Evolutionary conservation across 257 asterid genomes (phyloP), one percentile per base, ranked within the genome.

Genomic region (Orobanche coerulescens): DNA sequence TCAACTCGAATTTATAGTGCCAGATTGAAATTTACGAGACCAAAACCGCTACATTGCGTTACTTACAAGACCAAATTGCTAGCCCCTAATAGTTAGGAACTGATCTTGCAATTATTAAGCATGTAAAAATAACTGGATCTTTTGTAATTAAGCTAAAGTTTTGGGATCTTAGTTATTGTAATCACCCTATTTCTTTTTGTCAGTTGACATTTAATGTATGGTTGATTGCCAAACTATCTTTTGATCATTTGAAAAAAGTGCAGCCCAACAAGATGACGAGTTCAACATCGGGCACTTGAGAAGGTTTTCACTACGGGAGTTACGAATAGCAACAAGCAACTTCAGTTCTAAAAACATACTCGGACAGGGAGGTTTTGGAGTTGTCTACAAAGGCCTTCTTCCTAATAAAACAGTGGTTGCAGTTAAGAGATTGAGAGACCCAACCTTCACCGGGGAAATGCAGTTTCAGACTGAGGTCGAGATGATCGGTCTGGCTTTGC

Each of bases 391-490:
- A 75, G 97, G 96, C 1, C 53, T 64, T 64, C 97, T 90, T 56
- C 83, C 87, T 1, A 87, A 90, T 64, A 76, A 53, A 74, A 82
- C 90, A 8, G 54, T 79, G 49, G 84, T 90, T 64, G 96, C 96
- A 20, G 96, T 90, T 25, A 90, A 90, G 77, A 76, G 96, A 71
- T 40, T 90, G 52, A 76, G 81, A 71, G 97, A 90, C 71, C 94
- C 97, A 1, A 85, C 72, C 75, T 71, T 87, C 77, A 87, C 96
- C 0, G 96, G 95, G 36, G 97, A 90, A 81, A 79, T 83, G 62
- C 97, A 90, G 83, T 90, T 87, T 65, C 97, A 90, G 75, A 90
- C 97, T 4, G 96, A 90, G 72, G 96, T 92, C 19, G 96, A 92
- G 86, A 84, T 92, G 88, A 92, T 92, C 36, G 96, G 98, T 39